These are phyloP conservation scores for Alternaria arborescens DNA, from an alignment of 2,329 filamentous ascomycete species.

Conservation along the genomic window DNA sequence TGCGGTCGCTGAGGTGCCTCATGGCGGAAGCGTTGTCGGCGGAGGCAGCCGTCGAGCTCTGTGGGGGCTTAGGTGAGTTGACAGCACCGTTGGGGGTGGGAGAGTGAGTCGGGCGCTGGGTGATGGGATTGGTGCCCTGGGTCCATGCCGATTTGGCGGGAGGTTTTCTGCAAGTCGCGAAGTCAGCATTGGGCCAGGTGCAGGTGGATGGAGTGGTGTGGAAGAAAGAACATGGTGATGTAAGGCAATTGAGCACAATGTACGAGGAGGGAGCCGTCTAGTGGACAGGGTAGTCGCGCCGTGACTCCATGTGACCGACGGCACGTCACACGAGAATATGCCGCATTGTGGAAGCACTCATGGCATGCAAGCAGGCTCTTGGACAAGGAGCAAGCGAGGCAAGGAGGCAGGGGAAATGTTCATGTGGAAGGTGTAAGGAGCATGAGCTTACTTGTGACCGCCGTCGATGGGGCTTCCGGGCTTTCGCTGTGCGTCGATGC, in stretches of 20 bases:
- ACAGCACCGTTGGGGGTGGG: conserved; percentile 64
- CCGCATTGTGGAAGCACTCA: conserved; percentile 24
- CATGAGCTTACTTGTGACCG: conserved; percentile 60
- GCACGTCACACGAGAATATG: conserved; percentile 43
- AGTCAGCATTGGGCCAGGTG: conserved; percentile 38
- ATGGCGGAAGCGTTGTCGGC: conserved; percentile 64
- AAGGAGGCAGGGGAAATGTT: neutral
- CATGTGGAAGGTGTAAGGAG: neutral
- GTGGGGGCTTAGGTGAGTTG: conserved; percentile 53
- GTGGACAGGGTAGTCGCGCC: conserved; percentile 38
- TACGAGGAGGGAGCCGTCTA: conserved; percentile 12
- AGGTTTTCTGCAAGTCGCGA: conserved; percentile 55
- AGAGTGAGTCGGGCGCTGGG: conserved; percentile 61
- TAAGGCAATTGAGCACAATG: conserved; percentile 13
- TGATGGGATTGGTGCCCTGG: conserved; percentile 68
- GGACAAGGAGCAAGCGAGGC: neutral
- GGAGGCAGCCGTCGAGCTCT: conserved; percentile 44
- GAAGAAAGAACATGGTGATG: conserved; percentile 9
- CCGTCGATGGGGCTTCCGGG: conserved; percentile 64
- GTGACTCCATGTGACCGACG: conserved; percentile 45
- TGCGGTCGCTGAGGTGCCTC: conserved; percentile 67
- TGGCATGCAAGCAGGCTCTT: conserved; percentile 24
- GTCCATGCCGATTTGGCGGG: conserved; percentile 67
- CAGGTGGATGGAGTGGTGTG: conserved; percentile 11
- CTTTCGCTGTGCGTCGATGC: conserved; percentile 62